Conservation (phyloP, 331 rosid genomes). For the Malus hybrid region DNA sequence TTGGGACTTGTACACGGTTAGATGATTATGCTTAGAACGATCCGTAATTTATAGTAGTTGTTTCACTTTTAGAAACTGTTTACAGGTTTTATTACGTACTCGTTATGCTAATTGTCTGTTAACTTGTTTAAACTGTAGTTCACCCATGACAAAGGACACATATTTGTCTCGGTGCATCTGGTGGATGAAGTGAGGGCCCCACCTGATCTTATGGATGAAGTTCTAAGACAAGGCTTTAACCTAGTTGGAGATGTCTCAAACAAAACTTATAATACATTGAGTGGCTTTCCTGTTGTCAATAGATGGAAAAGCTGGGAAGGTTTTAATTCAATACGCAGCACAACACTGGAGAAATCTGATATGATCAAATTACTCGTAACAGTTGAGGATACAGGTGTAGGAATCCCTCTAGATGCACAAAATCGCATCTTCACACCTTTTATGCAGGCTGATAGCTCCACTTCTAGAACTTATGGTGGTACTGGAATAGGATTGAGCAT, state of each 20-base stretch:
- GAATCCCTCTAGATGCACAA: conserved; percentile 78
- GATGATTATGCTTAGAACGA: neutral
- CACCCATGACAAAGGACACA: conserved; percentile 75
- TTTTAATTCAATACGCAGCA: conserved; percentile 35
- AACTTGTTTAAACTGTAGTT: conserved; percentile 57
- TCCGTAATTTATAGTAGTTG: neutral
- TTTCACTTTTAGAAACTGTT: neutral
- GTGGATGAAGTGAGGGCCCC: conserved; percentile 61
- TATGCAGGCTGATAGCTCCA: conserved; percentile 95
- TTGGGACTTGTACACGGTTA: neutral
- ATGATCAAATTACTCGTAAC: conserved; percentile 56
- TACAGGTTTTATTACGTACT: neutral
- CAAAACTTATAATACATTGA: conserved; percentile 46
- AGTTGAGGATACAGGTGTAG: conserved; percentile 96
- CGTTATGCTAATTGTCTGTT: neutral
- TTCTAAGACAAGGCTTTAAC: conserved; percentile 58
- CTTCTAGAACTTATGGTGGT: conserved; percentile 91
- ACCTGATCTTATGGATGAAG: conserved; percentile 49
- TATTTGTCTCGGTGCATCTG: conserved; percentile 75
- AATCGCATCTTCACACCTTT: conserved; percentile 81
- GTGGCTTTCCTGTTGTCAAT: conserved; percentile 80
- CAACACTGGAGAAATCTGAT: conserved; percentile 32
- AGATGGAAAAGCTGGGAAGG: conserved; percentile 84
- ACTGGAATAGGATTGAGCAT: conserved; percentile 97
- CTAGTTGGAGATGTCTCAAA: conserved; percentile 24